These are phyloP conservation scores for Cladophialophora chaetospira DNA, from an alignment of 2,329 filamentous ascomycete genomes.

Conservation along the genomic window DNA sequence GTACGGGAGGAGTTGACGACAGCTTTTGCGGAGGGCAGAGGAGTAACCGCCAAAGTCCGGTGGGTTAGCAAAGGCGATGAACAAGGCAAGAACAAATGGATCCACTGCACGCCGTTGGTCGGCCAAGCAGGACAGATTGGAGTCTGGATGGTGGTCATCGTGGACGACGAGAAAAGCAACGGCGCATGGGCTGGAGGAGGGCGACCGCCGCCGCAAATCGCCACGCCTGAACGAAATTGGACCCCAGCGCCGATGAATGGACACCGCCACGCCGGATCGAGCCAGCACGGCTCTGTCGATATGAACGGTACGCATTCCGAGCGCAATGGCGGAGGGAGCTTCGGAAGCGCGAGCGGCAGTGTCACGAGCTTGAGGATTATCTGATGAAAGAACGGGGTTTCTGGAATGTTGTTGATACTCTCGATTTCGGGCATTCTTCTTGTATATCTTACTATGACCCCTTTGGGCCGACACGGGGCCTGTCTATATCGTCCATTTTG, in stretches of 20 bases:
- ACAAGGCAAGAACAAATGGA: constrained; percentile 67
- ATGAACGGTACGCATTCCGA: constrained; percentile 10
- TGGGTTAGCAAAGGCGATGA: constrained; percentile 62
- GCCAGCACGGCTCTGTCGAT: constrained; percentile 7
- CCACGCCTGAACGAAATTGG: constrained; percentile 16
- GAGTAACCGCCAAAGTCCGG: constrained; percentile 72
- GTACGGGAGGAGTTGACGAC: constrained; percentile 56
- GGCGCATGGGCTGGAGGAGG: constrained; percentile 20
- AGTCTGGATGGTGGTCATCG: constrained; percentile 76
- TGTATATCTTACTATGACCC: neutral
- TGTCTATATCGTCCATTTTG: too few species aligned
- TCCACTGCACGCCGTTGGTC: constrained; percentile 73
- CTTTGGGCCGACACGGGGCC: neutral
- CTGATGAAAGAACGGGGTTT: neutral
- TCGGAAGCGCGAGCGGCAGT: constrained; percentile 19
- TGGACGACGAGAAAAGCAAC: constrained; percentile 60
- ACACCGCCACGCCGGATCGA: constrained; percentile 6
- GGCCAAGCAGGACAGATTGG: constrained; percentile 68
- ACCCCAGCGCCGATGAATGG: constrained; percentile 15
- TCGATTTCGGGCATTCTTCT: neutral
- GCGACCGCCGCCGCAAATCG: constrained; percentile 21
- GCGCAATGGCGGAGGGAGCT: constrained; percentile 16
- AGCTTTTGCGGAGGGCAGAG: constrained; percentile 68
- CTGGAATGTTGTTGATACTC: neutral
- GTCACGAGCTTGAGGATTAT: constrained; percentile 27